Conservation (phyloP, 306 rosid species). For the Cercis canadensis region DNA sequence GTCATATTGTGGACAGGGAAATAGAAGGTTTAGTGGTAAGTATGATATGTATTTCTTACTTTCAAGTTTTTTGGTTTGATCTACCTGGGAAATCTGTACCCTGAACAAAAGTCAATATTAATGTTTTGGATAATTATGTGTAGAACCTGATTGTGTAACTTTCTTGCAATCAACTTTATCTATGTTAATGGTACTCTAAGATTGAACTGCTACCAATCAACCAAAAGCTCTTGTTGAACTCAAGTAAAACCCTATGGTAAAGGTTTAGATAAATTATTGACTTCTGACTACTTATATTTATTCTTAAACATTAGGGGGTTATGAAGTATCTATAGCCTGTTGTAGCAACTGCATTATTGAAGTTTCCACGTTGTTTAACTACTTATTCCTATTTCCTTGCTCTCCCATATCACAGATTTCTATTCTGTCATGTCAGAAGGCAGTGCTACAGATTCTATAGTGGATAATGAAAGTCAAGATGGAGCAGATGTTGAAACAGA, state of each 20-base stretch:
- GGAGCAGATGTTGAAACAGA: constrained; percentile 92
- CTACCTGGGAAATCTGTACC: constrained; percentile 25
- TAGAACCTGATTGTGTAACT: constrained; percentile 16
- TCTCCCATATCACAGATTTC: constrained; percentile 67
- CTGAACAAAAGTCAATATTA: constrained; percentile 7
- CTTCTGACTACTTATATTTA: constrained; percentile 17
- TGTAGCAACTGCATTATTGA: constrained; percentile 13
- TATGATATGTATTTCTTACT: constrained; percentile 33
- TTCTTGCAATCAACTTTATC: constrained; percentile 4
- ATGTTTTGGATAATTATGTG: constrained; percentile 21
- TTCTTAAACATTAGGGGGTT: constrained; percentile 26
- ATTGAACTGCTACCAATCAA: no score
- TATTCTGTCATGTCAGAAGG: constrained; percentile 97
- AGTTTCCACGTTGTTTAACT: constrained; percentile 13
- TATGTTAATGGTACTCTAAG: constrained; percentile 1
- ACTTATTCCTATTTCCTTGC: constrained; percentile 37
- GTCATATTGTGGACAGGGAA: constrained; percentile 88
- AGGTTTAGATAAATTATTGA: not conserved
- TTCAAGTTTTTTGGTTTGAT: constrained; percentile 8
- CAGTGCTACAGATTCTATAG: constrained; percentile 84
- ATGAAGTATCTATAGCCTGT: constrained; percentile 6
- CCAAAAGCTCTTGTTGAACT: no score
- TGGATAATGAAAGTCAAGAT: constrained; percentile 94
- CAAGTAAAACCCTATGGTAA: not conserved
- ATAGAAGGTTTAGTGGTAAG: constrained; percentile 94